These are phyloP conservation scores for Potentilla sterilis DNA, from an alignment of 306 rosid species.

Conservation along the genomic window DNA sequence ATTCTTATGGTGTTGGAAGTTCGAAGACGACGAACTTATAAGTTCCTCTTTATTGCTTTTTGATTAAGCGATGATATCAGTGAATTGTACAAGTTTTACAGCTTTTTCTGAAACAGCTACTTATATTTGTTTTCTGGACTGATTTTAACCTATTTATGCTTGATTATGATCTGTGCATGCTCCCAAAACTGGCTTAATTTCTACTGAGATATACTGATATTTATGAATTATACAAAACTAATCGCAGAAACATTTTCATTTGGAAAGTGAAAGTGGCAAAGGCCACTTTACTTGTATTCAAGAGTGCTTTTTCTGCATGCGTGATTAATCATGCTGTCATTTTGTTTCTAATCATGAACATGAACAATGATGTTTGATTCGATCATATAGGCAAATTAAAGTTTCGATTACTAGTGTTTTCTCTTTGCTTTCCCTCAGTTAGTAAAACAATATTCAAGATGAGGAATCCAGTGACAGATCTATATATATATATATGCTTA, in stretches of 20 bases:
- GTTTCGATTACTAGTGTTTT: constrained; percentile 32
- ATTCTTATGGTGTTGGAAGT: neutral
- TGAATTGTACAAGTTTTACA: neutral
- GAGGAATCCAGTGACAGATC: too few relatives aligned
- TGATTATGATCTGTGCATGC: neutral
- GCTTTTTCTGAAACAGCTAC: neutral
- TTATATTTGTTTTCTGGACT: neutral
- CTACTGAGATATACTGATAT: neutral
- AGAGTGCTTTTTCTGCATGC: constrained; percentile 18
- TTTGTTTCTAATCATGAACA: constrained; percentile 20
- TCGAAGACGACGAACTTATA: neutral
- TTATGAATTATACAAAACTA: neutral
- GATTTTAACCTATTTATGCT: neutral
- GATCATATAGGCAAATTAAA: constrained; percentile 24
- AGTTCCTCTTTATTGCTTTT: neutral
- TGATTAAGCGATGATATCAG: neutral
- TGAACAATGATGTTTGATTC: constrained; percentile 34
- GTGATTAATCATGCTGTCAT: constrained; percentile 48
- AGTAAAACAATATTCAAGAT: too few relatives aligned
- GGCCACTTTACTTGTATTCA: constrained; percentile 30
- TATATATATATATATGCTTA: neutral
- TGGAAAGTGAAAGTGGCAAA: constrained; percentile 18
- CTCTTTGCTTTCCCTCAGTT: neutral
- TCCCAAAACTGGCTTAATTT: neutral
- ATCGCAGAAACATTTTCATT: neutral